Conservation (phyloP, 495 filamentous ascomycete genomes). For the Parathielavia hyrcaniae region DNA sequence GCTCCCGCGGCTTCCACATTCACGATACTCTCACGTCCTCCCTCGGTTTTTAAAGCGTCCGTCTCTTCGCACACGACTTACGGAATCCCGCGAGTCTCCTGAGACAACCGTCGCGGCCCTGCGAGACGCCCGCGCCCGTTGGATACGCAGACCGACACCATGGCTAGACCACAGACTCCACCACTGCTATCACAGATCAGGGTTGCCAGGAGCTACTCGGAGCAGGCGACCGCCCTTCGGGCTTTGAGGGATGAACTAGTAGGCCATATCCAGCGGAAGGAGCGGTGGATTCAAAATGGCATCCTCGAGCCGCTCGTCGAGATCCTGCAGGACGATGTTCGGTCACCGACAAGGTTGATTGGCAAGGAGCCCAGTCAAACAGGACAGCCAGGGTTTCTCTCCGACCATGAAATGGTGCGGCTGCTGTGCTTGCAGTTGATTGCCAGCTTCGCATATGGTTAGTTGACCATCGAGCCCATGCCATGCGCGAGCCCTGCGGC, state of each 20-base stretch:
- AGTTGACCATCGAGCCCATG: constrained; percentile 13
- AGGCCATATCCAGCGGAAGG: constrained; percentile 83
- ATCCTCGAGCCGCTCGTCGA: constrained; percentile 61
- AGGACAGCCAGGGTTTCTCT: constrained; percentile 26
- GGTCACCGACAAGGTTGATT: constrained; percentile 20
- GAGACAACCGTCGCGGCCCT: neutral
- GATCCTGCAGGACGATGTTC: constrained; percentile 47
- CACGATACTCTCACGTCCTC: no score
- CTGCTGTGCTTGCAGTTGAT: constrained; percentile 76
- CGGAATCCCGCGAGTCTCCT: neutral
- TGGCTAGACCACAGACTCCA: constrained; percentile 29
- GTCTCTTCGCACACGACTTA: no score
- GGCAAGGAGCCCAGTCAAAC: constrained; percentile 35
- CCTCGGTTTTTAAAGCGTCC: no score
- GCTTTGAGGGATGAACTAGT: constrained; percentile 81
- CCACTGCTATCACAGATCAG: constrained; percentile 58
- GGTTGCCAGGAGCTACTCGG: constrained; percentile 51
- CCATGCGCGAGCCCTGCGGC: neutral
- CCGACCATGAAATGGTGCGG: constrained; percentile 57
- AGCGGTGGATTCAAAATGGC: constrained; percentile 62
- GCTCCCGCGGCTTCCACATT: no score
- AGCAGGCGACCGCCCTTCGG: constrained; percentile 60
- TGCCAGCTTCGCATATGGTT: constrained; percentile 80
- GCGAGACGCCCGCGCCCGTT: neutral
- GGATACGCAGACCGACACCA: constrained; percentile 9